A percentile compares a stretch with the other conserved stretches of the same genome.
phyloP scores from a whole-genome alignment of 192 early-diverging fungal species.

The Mortierella alpina region DNA sequence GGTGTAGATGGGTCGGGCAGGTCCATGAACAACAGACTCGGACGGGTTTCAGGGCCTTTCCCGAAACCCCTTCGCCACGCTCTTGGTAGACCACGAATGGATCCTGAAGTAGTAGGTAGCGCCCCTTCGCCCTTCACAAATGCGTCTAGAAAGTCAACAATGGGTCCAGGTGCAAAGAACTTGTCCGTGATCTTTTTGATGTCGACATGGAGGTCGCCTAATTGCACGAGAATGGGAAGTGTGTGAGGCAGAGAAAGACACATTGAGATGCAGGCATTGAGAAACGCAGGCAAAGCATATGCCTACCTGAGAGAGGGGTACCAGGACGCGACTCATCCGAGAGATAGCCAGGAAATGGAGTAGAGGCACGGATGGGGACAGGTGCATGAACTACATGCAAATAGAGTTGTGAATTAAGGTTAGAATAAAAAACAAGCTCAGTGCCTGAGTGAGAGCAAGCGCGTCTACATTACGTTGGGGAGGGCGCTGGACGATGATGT shows the following conservation, averaged over 20 bases:
- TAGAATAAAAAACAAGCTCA: too few relatives aligned
- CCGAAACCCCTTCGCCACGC: slow-evolving; percentile 9
- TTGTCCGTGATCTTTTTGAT: slow-evolving; percentile 23
- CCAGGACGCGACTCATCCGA: slow-evolving; percentile 9
- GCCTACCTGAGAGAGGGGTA: slow-evolving; percentile 7
- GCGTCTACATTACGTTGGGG: too few relatives aligned
- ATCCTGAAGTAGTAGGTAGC: slow-evolving; percentile 3
- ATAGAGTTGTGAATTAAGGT: too few relatives aligned
- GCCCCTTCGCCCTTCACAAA: slow-evolving; percentile 9
- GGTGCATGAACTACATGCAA: not conserved
- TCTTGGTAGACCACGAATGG: slow-evolving; percentile 20
- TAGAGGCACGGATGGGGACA: not conserved
- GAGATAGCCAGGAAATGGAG: not conserved
- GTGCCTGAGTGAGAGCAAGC: too few relatives aligned
- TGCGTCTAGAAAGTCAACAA: slow-evolving; percentile 1
- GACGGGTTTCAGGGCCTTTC: not conserved
- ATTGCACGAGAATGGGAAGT: too few relatives aligned
- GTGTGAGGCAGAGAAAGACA: too few relatives aligned
- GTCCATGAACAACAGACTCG: slow-evolving; percentile 27
- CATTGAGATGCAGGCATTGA: too few relatives aligned
- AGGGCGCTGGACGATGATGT: too few relatives aligned
- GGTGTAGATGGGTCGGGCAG: slow-evolving; percentile 5
- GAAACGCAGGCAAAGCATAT: too few relatives aligned
- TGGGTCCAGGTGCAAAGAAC: slow-evolving; percentile 17
- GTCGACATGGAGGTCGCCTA: slow-evolving; percentile 3